Base-by-base conservation (phyloP, 768 basidiomycete genomes). In the Thelephora ganbajun region DNA sequence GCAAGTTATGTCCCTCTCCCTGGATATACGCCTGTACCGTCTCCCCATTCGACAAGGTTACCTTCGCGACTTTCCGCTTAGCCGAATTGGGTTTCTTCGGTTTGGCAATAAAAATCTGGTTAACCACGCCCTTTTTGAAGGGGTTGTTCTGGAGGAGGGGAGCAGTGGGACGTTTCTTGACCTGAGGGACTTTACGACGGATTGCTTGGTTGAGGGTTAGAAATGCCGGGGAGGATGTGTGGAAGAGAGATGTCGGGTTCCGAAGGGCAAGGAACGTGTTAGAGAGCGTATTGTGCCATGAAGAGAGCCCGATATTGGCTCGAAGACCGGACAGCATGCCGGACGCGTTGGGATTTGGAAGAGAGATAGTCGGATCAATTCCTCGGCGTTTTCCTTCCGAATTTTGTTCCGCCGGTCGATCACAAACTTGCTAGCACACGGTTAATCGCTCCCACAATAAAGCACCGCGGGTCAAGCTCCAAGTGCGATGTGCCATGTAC, bases 81-180 rank as follows among this genome's bases (percentile, higher is more conserved):
- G 93, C 93, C 11, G 94, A 98, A 65, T 99, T 99, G 53, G 96
- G 96, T 61, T 99, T 99, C 71, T 91, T 96, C 19, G 96, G 96
- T 56, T 80, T 87, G 54, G 75, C 77, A 46, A 80, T 87, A 55
- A 80, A 77, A 35, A 90, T 71, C 53, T 80, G 78, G 35, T 83
- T 77, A 62, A 88, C 88, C 51, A 99, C 92, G 43, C 88, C 96
- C 60, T 96, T 96, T 57, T 79, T 77, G 67, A 97, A 93, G 6
- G 85, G 87, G 58, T 77, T 82, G 20, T 63, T 69, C 46, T 84
- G 69, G 14, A 99, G 75, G 9, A 93, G 76, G 0, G 96, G 96
- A 0, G 93, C 81, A 55, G 72, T 77, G n/a, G 76, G 67, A 54
- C 65, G 54, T 47, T 61, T 64, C 34, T 70, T 69, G 19, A 73